Percentiles rank a stretch among this genome's conserved stretches.
phyloP scores from a whole-genome alignment of 352 stramenopile genomes.

The Nothophytophthora sp. region DNA sequence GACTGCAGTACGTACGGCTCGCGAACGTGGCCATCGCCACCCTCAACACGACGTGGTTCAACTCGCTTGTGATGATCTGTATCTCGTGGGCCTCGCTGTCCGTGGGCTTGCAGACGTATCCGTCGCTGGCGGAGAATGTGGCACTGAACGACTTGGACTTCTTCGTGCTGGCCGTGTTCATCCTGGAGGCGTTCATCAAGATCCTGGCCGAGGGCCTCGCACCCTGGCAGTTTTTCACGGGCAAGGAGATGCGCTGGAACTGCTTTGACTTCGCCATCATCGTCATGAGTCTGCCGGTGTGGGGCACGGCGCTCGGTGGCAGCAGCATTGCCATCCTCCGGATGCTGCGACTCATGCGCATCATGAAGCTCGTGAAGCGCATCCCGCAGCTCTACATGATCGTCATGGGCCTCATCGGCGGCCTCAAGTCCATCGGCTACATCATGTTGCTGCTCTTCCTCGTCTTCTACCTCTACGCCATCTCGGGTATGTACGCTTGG shows the following conservation, averaged over 20 bases:
- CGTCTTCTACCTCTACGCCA: slow-evolving; percentile 91
- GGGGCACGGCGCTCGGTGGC: slow-evolving; percentile 62
- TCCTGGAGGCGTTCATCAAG: slow-evolving; percentile 75
- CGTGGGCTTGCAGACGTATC: slow-evolving; percentile 82
- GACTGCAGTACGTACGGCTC: slow-evolving; percentile 32
- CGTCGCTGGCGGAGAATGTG: slow-evolving; percentile 33
- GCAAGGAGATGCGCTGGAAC: slow-evolving; percentile 81
- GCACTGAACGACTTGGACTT: slow-evolving; percentile 70
- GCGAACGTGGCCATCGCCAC: slow-evolving; percentile 43
- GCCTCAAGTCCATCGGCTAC: slow-evolving; percentile 90
- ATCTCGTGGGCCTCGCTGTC: slow-evolving; percentile 84
- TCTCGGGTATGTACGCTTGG: slow-evolving; percentile 92
- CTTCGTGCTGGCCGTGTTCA: slow-evolving; percentile 71
- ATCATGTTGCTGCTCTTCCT: slow-evolving; percentile 87
- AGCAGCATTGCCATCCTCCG: slow-evolving; percentile 82
- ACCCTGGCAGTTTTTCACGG: slow-evolving; percentile 78
- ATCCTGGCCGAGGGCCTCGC: slow-evolving; percentile 72
- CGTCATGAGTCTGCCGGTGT: slow-evolving; percentile 74
- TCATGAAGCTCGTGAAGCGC: slow-evolving; percentile 91
- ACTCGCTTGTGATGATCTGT: slow-evolving; percentile 69
- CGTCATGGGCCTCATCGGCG: slow-evolving; percentile 88
- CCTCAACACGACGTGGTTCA: slow-evolving; percentile 62
- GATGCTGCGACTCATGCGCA: slow-evolving; percentile 85
- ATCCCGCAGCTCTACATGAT: slow-evolving; percentile 92
- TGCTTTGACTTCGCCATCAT: slow-evolving; percentile 87